Percentiles rank a stretch among this genome's conserved stretches.
phyloP scores from a whole-genome alignment of 1,139 yeast species.

The Pichia sp. region DNA sequence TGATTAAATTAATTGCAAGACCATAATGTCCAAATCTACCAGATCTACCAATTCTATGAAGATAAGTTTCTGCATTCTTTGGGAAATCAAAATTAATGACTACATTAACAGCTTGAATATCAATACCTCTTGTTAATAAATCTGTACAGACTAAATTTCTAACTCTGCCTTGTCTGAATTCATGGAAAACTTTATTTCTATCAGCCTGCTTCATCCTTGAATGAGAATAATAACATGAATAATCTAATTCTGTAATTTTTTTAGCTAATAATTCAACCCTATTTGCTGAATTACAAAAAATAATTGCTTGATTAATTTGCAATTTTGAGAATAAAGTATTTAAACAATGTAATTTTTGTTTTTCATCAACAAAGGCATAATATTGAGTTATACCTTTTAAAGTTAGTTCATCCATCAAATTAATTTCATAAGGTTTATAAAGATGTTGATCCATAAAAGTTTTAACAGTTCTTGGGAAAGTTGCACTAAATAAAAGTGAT shows the following conservation, averaged over 20 bases:
- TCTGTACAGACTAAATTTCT: slow-evolving; percentile 97
- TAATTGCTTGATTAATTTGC: slow-evolving; percentile 93
- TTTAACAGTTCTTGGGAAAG: slow-evolving; percentile 93
- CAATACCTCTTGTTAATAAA: slow-evolving; percentile 96
- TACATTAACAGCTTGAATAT: slow-evolving; percentile 97
- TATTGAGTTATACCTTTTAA: slow-evolving; percentile 94
- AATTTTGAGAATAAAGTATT: slow-evolving; percentile 91
- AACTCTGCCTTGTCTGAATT: slow-evolving; percentile 96
- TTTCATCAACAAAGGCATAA: slow-evolving; percentile 96
- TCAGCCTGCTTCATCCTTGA: slow-evolving; percentile 98
- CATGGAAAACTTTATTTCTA: slow-evolving; percentile 97
- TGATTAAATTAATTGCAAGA: slow-evolving; percentile 91
- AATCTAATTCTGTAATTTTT: slow-evolving; percentile 93
- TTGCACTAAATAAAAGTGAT: slow-evolving; percentile 85
- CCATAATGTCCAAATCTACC: slow-evolving; percentile 99
- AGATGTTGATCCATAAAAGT: slow-evolving; percentile 89
- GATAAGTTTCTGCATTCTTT: slow-evolving; percentile 92
- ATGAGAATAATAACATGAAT: slow-evolving; percentile 94
- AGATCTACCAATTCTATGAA: slow-evolving; percentile 68
- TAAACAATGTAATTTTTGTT: slow-evolving; percentile 90
- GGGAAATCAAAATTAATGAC: slow-evolving; percentile 98
- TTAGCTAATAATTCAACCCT: slow-evolving; percentile 94
- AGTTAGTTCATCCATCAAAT: slow-evolving; percentile 95
- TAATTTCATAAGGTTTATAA: slow-evolving; percentile 89
- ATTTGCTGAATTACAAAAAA: slow-evolving; percentile 93